Evolutionary conservation across 305 asterid genomes (phyloP).

Genomic region (Withania somnifera): DNA sequence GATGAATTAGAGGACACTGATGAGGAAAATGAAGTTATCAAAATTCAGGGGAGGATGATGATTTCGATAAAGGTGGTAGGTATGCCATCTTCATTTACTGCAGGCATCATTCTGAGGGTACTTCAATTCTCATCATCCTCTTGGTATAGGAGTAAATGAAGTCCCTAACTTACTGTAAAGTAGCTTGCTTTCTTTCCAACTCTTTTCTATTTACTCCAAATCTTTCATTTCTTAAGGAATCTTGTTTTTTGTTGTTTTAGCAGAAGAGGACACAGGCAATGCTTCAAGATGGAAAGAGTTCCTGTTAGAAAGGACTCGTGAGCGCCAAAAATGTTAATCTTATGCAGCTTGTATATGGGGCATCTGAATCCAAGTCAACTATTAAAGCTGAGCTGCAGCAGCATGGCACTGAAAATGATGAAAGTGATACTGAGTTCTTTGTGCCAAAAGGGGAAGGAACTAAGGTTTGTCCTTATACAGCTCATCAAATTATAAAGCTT

Average conservation of each 20-base stretch:
- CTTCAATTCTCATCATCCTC: neutral
- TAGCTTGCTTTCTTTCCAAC: neutral
- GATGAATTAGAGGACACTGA: constrained; percentile 8
- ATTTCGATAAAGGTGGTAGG: constrained; percentile 25
- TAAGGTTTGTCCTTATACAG: constrained; percentile 37
- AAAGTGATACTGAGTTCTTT: constrained; percentile 78
- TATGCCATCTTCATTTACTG: neutral
- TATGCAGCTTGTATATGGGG: constrained; percentile 85
- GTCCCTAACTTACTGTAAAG: neutral
- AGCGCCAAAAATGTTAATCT: constrained; percentile 59
- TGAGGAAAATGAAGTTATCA: constrained; percentile 16
- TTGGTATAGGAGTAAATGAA: neutral
- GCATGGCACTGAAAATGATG: constrained; percentile 31
- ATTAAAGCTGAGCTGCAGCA: constrained; percentile 23
- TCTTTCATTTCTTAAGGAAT: neutral
- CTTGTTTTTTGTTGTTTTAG: constrained; percentile 8
- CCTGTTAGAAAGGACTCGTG: constrained; percentile 56
- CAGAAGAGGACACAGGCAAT: constrained; percentile 63
- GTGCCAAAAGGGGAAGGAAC: constrained; percentile 77
- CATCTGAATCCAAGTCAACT: constrained; percentile 30
- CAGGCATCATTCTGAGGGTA: neutral
- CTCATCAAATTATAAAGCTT: neutral
- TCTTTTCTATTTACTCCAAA: neutral
- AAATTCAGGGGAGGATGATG: constrained; percentile 37
- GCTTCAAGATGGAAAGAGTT: constrained; percentile 79